Evolutionary conservation across 345 rosid genomes (phyloP).

Genomic region (Euphorbia tirucalli): DNA sequence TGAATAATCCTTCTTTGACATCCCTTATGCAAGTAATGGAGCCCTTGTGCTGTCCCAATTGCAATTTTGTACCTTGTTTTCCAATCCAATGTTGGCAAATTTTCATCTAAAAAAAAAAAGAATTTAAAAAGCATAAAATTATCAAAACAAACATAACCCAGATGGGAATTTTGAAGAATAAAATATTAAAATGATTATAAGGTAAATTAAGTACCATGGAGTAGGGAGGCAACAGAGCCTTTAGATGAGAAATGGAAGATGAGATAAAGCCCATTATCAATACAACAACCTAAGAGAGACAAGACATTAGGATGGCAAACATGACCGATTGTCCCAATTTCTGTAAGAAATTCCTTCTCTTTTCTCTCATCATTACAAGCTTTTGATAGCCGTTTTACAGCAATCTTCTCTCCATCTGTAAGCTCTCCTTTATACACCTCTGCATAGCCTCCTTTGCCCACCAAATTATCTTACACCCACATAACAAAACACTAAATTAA

Average conservation of each 20-base stretch:
- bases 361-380: slow-evolving; percentile 74
- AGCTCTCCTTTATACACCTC: slow-evolving; percentile 77
- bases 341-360: slow-evolving; percentile 84
- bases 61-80: slow-evolving; percentile 71
- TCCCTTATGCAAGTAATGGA: slow-evolving; percentile 84
- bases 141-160: slow-evolving; percentile 17
- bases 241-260: slow-evolving; percentile 76
- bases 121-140: background rate
- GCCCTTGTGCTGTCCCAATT: slow-evolving; percentile 80
- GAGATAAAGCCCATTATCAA: slow-evolving; percentile 86
- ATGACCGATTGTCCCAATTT: slow-evolving; percentile 94
- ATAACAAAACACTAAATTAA: slow-evolving; percentile 10
- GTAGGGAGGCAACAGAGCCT: slow-evolving; percentile 91
- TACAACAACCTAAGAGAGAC: slow-evolving; percentile 81
- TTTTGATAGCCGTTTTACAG: slow-evolving; percentile 79
- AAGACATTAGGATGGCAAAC: slow-evolving; percentile 77
- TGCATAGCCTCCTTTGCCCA: slow-evolving; percentile 91
- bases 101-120: slow-evolving; percentile 38
- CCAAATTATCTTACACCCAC: slow-evolving; percentile 54
- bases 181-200: background rate
- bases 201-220: slow-evolving; percentile 55
- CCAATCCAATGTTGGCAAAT: slow-evolving; percentile 60
- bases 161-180: background rate
- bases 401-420: slow-evolving; percentile 57
- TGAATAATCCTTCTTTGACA: slow-evolving; percentile 93